Evolutionary conservation across 140 eudicot genomes (phyloP).

Genomic region (Erigeron philadelphicus): DNA sequence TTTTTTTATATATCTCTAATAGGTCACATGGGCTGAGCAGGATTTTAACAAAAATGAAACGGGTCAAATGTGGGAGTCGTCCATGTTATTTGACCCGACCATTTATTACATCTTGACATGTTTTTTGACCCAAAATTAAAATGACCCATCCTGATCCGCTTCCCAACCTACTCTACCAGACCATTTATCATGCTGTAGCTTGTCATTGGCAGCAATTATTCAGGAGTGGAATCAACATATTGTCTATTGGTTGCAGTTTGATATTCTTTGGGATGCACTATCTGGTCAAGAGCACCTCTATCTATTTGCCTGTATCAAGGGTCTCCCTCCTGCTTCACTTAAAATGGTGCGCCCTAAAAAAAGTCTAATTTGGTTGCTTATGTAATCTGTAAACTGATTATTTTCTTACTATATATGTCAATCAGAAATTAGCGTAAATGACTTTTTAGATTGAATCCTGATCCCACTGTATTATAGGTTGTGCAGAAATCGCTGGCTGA

Average conservation of each 20-base stretch:
- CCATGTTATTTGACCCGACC: too few relatives aligned
- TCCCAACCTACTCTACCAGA: neutral
- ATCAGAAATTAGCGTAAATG: neutral
- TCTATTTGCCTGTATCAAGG: constrained; percentile 90
- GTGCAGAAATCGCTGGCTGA: constrained; percentile 65
- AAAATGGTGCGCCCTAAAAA: constrained; percentile 34
- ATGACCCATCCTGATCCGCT: neutral
- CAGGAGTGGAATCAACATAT: constrained; percentile 20
- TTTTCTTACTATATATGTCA: neutral
- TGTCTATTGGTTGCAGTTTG: constrained; percentile 53
- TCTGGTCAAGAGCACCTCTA: constrained; percentile 92
- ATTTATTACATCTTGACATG: neutral
- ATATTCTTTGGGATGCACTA: constrained; percentile 89
- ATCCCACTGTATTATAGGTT: constrained; percentile 39
- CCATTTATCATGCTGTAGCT: neutral
- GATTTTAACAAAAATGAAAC: neutral
- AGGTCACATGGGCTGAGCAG: neutral
- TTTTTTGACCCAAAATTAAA: neutral
- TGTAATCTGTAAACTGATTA: constrained; percentile 7
- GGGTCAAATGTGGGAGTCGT: neutral
- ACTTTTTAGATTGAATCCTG: neutral
- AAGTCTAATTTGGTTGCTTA: neutral
- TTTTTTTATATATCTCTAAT: neutral
- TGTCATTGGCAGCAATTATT: neutral
- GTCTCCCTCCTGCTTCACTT: constrained; percentile 65